Evolutionary conservation across 1,139 yeast genomes (phyloP).

Genomic region (Oligophagozyma castellii): DNA sequence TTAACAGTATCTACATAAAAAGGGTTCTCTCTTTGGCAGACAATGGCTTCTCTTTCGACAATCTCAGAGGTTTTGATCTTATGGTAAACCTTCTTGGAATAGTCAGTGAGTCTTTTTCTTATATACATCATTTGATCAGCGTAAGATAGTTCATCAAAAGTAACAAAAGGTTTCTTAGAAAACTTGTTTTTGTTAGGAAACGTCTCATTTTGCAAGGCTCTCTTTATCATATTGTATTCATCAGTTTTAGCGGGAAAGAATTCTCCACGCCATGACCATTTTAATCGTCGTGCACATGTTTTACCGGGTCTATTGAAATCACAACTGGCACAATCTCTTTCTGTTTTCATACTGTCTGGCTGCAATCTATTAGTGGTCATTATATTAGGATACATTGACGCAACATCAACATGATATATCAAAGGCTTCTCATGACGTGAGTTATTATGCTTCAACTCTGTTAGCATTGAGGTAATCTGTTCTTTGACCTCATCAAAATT

Average conservation of each 20-base stretch:
- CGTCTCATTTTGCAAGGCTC: conserved; percentile 66
- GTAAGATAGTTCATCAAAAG: conserved; percentile 64
- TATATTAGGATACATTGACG: conserved; percentile 98
- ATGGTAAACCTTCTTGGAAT: conserved; percentile 75
- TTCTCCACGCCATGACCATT: conserved; percentile 99
- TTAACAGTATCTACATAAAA: conserved; percentile 92
- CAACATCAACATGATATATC: conserved; percentile 96
- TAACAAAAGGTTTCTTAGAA: conserved; percentile 33
- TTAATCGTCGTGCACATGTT: conserved; percentile 75
- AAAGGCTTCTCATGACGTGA: conserved; percentile 64
- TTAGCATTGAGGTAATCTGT: conserved; percentile 40
- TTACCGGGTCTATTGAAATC: conserved; percentile 95
- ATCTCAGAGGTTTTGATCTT: conserved; percentile 71
- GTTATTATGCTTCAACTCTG: conserved; percentile 48
- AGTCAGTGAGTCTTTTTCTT: conserved; percentile 72
- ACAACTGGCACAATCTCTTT: conserved; percentile 94
- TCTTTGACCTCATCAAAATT: conserved; percentile 66
- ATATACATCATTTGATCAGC: conserved; percentile 66
- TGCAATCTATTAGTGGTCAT: conserved; percentile 96
- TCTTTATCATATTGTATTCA: conserved; percentile 81
- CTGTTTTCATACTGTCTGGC: conserved; percentile 95
- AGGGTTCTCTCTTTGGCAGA: conserved; percentile 96
- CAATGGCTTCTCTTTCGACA: conserved; percentile 81
- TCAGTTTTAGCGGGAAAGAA: conserved; percentile 82
- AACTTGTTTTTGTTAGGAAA: conserved; percentile 43